A percentile compares a stretch with the other conserved stretches of the same genome.
Conservation (phyloP, 2,329 filamentous ascomycete species). For the Metarhizium rileyi region DNA sequence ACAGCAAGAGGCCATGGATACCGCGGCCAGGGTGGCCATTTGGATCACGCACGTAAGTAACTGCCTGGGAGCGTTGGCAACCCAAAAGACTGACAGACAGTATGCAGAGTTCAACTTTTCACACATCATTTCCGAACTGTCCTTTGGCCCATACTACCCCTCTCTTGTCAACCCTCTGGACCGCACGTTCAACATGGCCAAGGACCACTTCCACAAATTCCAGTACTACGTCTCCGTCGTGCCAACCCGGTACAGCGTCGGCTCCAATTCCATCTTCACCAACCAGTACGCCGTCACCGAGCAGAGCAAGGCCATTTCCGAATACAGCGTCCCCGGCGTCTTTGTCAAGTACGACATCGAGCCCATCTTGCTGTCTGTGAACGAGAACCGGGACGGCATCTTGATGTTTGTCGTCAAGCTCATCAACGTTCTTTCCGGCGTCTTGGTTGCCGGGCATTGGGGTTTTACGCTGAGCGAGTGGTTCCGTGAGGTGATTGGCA, state of each 20-base stretch:
- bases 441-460: constrained; percentile 91
- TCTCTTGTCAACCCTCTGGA: constrained; percentile 90
- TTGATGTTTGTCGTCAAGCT: constrained; percentile 69
- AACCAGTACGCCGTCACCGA: constrained; percentile 98
- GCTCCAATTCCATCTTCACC: constrained; percentile 62
- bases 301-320: constrained; percentile 62
- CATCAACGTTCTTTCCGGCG: constrained; percentile 83
- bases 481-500: constrained; percentile 46
- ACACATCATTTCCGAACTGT: constrained; percentile 90
- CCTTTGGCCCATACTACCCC: constrained; percentile 94
- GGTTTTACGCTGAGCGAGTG: constrained; percentile 78
- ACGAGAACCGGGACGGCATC: constrained; percentile 69
- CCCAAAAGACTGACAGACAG: background rate
- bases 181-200: constrained; percentile 71
- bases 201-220: constrained; percentile 80
- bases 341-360: constrained; percentile 99
- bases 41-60: constrained; percentile 68
- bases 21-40: constrained; percentile 62
- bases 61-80: background rate
- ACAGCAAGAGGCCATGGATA: constrained; percentile 96
- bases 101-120: constrained; percentile 89
- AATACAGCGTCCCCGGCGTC: constrained; percentile 70
- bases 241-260: constrained; percentile 80
- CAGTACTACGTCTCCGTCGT: constrained; percentile 97
- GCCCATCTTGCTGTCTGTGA: constrained; percentile 78